A percentile compares a stretch with the other conserved stretches of the same genome.
Conservation (phyloP, 305 asterid species). For the Fraxinus angustifolia region DNA sequence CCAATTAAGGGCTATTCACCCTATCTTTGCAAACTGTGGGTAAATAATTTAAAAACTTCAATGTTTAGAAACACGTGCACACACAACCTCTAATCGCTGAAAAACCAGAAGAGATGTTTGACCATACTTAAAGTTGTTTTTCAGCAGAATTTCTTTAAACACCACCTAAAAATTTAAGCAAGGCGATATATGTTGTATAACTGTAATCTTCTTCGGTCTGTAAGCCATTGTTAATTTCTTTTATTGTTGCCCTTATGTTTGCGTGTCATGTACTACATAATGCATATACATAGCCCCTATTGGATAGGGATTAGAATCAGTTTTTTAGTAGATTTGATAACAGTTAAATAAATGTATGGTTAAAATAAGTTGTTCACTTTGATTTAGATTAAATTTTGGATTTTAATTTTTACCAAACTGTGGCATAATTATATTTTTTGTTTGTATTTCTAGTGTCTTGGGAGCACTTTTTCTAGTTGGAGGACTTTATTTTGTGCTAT, state of each 20-base stretch:
- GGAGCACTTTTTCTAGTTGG: conserved; percentile 71
- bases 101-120: neutral
- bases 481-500: conserved; percentile 76
- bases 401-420: too few species aligned
- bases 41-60: too few species aligned
- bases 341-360: too few species aligned
- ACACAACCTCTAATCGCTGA: neutral
- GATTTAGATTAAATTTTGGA: too few species aligned
- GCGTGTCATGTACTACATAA: neutral
- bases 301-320: too few species aligned
- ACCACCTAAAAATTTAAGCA: too few species aligned
- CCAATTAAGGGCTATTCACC: neutral
- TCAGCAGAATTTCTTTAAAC: neutral
- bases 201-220: neutral
- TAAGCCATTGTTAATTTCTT: neutral
- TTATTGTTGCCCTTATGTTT: neutral
- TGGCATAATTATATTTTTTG: neutral
- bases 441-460: conserved; percentile 46
- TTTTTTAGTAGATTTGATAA: too few species aligned
- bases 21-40: neutral
- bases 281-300: neutral
- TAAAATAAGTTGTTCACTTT: too few species aligned
- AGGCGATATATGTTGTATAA: too few species aligned
- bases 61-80: neutral
- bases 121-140: neutral